These are phyloP conservation scores for Karstenula rhodostoma DNA, from an alignment of 2,329 filamentous ascomycete species.

Conservation along the genomic window DNA sequence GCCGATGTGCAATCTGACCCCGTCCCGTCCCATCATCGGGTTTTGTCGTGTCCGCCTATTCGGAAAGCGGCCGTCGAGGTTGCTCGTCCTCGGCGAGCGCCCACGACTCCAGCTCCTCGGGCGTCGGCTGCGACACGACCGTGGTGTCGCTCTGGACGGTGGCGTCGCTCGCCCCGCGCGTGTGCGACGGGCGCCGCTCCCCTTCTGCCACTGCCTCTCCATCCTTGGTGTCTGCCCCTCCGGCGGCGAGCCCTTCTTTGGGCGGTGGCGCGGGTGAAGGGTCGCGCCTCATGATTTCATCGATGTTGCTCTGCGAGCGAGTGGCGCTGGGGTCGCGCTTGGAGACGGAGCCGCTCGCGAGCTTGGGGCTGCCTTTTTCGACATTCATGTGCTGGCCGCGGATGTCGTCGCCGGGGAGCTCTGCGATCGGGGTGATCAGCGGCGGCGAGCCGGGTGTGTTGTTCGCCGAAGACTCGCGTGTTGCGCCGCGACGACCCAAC, in stretches of 20 bases:
- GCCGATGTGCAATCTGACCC: neutral
- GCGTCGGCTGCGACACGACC: slow-evolving; percentile 44
- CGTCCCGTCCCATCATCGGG: neutral
- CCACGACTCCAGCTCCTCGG: slow-evolving; percentile 44
- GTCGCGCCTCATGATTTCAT: slow-evolving; percentile 26
- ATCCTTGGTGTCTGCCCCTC: slow-evolving; percentile 11
- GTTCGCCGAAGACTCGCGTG: slow-evolving; percentile 35
- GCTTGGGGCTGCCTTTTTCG: slow-evolving; percentile 20
- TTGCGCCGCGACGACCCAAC: slow-evolving; percentile 31
- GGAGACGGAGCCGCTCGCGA: slow-evolving; percentile 16
- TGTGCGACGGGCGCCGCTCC: slow-evolving; percentile 41
- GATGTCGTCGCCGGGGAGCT: slow-evolving; percentile 43
- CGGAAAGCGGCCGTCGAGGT: slow-evolving; percentile 26
- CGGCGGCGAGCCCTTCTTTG: neutral
- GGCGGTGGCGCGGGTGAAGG: slow-evolving; percentile 12
- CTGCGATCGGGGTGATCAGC: slow-evolving; percentile 26
- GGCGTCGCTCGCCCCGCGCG: slow-evolving; percentile 41
- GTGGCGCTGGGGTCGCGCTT: slow-evolving; percentile 38
- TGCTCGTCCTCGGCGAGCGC: slow-evolving; percentile 18
- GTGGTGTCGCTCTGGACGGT: slow-evolving; percentile 45
- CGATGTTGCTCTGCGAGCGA: slow-evolving; percentile 37
- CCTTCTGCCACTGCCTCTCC: slow-evolving; percentile 6
- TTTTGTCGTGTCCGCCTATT: slow-evolving; percentile 10
- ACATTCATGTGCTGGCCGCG: slow-evolving; percentile 26
- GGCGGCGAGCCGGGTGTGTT: slow-evolving; percentile 33